These are phyloP conservation scores for Chlamydomonas eustigma DNA, from an alignment of 139 green algal species.

Conservation along the genomic window DNA sequence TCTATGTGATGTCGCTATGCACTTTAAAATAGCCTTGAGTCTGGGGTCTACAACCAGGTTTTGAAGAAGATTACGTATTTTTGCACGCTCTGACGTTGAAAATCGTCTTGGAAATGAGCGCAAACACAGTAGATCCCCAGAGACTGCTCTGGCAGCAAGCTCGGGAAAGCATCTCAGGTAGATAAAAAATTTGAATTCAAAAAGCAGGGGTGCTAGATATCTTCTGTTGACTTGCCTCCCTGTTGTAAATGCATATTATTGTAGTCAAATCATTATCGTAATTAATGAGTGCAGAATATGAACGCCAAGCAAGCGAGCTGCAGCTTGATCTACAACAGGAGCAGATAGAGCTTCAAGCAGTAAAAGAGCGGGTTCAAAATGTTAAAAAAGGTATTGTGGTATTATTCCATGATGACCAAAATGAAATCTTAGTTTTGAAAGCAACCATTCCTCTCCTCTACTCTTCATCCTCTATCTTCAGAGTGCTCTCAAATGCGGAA, in stretches of 20 bases:
- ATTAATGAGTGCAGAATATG: too few relatives aligned
- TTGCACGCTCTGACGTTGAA: too few relatives aligned
- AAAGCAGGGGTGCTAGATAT: background rate
- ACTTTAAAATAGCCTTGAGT: too few relatives aligned
- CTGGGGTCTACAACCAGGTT: too few relatives aligned
- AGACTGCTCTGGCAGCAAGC: background rate
- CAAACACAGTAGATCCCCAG: too few relatives aligned
- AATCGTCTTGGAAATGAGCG: too few relatives aligned
- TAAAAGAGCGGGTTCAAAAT: background rate
- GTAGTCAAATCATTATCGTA: too few relatives aligned
- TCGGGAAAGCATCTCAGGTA: background rate
- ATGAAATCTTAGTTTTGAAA: background rate
- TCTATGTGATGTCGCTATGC: too few relatives aligned
- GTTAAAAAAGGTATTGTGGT: background rate
- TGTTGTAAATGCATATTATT: background rate
- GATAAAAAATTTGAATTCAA: background rate
- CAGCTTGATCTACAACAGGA: constrained; percentile 1
- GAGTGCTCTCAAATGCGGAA: background rate
- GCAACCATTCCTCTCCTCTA: background rate
- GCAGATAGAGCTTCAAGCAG: background rate
- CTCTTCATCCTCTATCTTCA: background rate
- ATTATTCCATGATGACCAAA: background rate
- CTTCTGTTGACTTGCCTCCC: background rate
- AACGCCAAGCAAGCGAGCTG: background rate
- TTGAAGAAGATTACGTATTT: too few relatives aligned